Evolutionary conservation across 1,139 yeast species (phyloP).

Genomic region (Kodamaea plutei): DNA sequence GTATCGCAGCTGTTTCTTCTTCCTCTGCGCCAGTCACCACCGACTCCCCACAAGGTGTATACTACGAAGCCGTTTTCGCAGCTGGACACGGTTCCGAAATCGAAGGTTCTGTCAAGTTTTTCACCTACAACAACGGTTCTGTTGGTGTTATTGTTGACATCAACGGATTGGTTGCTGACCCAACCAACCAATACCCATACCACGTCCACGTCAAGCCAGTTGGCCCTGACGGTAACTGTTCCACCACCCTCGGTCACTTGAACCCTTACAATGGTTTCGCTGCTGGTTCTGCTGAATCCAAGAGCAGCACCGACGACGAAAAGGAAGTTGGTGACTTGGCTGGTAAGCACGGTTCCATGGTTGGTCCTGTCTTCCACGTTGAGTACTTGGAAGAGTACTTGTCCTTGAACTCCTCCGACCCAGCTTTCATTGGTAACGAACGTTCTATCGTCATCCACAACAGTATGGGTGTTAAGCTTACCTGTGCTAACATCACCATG

Average conservation of each 20-base stretch:
- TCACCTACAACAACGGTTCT: conserved; percentile 28
- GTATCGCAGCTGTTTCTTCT: conserved; percentile 16
- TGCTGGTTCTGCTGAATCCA: conserved; percentile 18
- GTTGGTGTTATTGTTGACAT: conserved; percentile 30
- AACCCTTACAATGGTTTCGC: conserved; percentile 36
- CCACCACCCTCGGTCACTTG: no score
- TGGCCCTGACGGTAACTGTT: conserved; percentile 37
- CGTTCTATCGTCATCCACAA: conserved; percentile 38
- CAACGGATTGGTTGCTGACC: conserved; percentile 25
- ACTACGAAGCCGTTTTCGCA: conserved; percentile 21
- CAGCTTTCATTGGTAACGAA: conserved; percentile 31
- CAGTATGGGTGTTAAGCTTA: conserved; percentile 28
- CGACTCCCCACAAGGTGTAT: conserved; percentile 22
- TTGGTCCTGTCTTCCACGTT: conserved; percentile 19
- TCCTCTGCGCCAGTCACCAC: conserved; percentile 21
- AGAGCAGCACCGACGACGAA: conserved; percentile 12
- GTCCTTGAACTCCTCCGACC: conserved; percentile 32
- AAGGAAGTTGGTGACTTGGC: conserved; percentile 40
- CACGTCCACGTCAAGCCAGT: conserved; percentile 38
- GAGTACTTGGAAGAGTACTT: conserved; percentile 32
- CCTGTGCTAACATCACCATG: conserved; percentile 38
- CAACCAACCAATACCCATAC: conserved; percentile 37
- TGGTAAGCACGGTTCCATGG: conserved; percentile 36
- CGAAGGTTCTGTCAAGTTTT: conserved; percentile 27
- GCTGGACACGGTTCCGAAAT: conserved; percentile 14